A percentile compares a stretch with the other conserved stretches of the same genome.
Evolutionary conservation across 805 yeast genomes (phyloP).

Genomic region (Teunomyces kruisii): DNA sequence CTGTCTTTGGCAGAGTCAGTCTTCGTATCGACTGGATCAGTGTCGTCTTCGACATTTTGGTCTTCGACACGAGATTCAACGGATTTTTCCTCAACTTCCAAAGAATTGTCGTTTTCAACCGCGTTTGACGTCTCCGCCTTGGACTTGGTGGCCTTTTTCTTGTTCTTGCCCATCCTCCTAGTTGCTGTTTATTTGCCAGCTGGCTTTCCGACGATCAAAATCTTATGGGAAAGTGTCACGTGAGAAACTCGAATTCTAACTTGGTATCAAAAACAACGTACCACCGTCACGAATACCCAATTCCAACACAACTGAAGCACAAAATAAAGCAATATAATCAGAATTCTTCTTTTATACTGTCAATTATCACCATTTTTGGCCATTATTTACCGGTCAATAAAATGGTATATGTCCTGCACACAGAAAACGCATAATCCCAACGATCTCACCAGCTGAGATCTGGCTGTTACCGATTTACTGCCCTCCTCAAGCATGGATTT

Average conservation of each 20-base stretch:
- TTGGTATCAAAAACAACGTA: background rate
- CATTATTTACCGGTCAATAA: background rate
- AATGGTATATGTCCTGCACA: background rate
- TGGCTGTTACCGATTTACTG: background rate
- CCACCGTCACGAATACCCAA: background rate
- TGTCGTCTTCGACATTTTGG: background rate
- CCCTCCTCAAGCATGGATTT: constrained; percentile 34
- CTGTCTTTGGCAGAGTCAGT: background rate
- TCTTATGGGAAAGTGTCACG: background rate
- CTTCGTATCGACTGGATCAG: background rate
- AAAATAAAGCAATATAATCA: too few species aligned
- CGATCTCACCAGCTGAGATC: background rate
- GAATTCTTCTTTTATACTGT: too few species aligned
- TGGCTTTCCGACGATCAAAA: constrained; percentile 1
- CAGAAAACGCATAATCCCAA: background rate
- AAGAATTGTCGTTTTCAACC: background rate
- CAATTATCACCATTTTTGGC: too few species aligned
- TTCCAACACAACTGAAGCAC: too few species aligned
- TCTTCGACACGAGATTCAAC: background rate
- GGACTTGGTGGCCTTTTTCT: constrained; percentile 22
- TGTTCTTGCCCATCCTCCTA: constrained; percentile 21
- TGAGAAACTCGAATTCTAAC: background rate
- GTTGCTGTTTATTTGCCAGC: background rate
- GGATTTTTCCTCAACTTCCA: background rate
- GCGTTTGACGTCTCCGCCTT: constrained; percentile 11